A percentile compares a stretch with the other conserved stretches of the same genome.
phyloP scores from a whole-genome alignment of 106 monocot species.

The Dendrobium huoshanense region DNA sequence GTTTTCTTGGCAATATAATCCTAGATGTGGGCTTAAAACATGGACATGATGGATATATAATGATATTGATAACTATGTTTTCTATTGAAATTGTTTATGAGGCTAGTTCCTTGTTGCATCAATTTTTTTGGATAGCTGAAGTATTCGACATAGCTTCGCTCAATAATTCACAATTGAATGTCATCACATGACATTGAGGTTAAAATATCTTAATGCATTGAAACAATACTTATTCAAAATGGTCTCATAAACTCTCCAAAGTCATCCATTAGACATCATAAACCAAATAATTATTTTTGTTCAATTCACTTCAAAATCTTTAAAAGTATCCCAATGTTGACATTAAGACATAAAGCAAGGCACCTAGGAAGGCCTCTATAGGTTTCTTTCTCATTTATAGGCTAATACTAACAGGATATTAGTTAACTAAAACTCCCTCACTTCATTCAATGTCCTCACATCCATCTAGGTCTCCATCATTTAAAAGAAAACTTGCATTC shows the following conservation, averaged over 20 bases:
- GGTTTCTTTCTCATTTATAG: not conserved
- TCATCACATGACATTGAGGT: not conserved
- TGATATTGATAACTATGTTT: not conserved
- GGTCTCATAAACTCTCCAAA: not conserved
- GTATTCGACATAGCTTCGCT: not conserved
- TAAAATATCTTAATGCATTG: conserved; percentile 1
- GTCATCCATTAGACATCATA: not conserved
- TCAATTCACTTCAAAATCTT: not conserved
- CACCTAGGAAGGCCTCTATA: not conserved
- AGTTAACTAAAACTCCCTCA: not conserved
- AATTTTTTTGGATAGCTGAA: not conserved
- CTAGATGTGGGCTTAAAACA: not conserved
- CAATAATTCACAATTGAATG: not conserved
- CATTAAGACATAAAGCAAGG: not conserved
- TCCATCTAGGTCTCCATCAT: not conserved
- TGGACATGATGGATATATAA: not conserved
- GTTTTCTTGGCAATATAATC: not conserved
- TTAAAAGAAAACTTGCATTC: not conserved
- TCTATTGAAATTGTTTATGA: not conserved
- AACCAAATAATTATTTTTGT: not conserved
- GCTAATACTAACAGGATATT: not conserved
- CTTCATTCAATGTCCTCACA: not conserved
- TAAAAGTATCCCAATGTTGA: not conserved
- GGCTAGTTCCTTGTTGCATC: not conserved
- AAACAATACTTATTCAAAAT: not conserved